These are phyloP conservation scores for Onygenales sp. DNA, from an alignment of 2,329 filamentous ascomycete genomes.

Conservation along the genomic window DNA sequence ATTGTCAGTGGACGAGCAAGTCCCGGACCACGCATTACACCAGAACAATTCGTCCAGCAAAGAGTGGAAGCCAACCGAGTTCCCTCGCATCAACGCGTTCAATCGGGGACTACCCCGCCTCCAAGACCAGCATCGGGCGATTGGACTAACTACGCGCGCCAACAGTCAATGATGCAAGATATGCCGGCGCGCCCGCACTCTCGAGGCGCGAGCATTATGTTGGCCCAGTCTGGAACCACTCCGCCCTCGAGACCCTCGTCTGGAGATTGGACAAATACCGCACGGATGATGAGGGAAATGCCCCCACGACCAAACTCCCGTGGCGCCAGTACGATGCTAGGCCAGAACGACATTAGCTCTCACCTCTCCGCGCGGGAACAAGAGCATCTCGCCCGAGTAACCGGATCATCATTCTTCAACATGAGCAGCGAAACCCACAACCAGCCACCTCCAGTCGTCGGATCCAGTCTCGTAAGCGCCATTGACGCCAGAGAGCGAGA, in stretches of 20 bases:
- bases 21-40: conserved; percentile 50
- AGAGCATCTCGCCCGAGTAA: conserved; percentile 76
- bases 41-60: conserved; percentile 78
- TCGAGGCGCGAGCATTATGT: conserved; percentile 45
- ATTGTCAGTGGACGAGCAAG: conserved; percentile 39
- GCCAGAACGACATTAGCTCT: conserved; percentile 42
- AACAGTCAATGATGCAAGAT: conserved; percentile 27
- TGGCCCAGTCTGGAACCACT: conserved; percentile 42
- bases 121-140: conserved; percentile 30
- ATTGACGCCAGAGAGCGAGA: conserved; percentile 75
- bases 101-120: conserved; percentile 39
- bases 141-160: conserved; percentile 25
- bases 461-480: conserved; percentile 61
- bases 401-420: conserved; percentile 65
- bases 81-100: conserved; percentile 52
- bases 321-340: conserved; percentile 45
- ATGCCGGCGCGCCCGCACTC: conserved; percentile 50
- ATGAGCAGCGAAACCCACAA: conserved; percentile 49
- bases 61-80: conserved; percentile 51
- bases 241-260: conserved; percentile 23
- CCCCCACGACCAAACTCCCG: conserved; percentile 49
- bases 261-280: conserved; percentile 29
- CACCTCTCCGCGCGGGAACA: conserved; percentile 79
- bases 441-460: conserved; percentile 38
- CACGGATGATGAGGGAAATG: conserved; percentile 25